Evolutionary conservation across 345 rosid species (phyloP), one percentile per base, ranked within the genome.

Genomic region (Populus deltoides): DNA sequence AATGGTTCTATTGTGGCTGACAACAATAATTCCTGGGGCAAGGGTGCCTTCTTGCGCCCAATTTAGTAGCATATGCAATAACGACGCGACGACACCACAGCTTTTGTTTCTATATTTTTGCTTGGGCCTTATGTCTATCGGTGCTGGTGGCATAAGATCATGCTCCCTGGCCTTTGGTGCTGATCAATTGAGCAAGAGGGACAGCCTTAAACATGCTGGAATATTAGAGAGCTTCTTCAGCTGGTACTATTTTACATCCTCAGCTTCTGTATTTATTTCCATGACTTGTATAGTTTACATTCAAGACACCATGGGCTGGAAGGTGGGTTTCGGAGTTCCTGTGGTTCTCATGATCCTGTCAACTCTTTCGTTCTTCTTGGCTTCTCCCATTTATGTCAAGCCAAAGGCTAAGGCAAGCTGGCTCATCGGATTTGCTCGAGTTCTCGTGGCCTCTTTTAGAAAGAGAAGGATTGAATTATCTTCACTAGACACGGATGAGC

Each of bases 121-220:
- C 6, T 81, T 90, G 38, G 87, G 84, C 24, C 85, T 89, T 53
- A 89, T 92, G 53, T 81, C 94, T 13, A 83, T 84, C 31, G 94
- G 94, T 31, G 87, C 90, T 41, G 94, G 94, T 12, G 94, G 92
- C 57, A 81, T 90, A 69, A 86, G 90, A 77, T 92, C 94, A 2
- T 88, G 89, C 76, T 89, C 92, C 16, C 61, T 90, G 72, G 94
- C 94, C 43, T 90, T 89, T 85, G 94, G 92, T 66, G 92, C 92
- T 61, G 90, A 90, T 59, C 91, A 90, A 73, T 80, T 90, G 81
- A 86, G 84, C 79, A 85, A 85, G 75, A 85, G 77, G 80, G 88
- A 83, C 71, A 47, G 86, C 35, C 89, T 89, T 7, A 87, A 86
- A 69, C 84, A 90, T 20, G 81, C 78, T 66, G 75, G 82, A 45